Evolutionary conservation across 495 filamentous ascomycete species (phyloP), one percentile per base, ranked within the genome.

Genomic region (Beverwykella pulmonaria): DNA sequence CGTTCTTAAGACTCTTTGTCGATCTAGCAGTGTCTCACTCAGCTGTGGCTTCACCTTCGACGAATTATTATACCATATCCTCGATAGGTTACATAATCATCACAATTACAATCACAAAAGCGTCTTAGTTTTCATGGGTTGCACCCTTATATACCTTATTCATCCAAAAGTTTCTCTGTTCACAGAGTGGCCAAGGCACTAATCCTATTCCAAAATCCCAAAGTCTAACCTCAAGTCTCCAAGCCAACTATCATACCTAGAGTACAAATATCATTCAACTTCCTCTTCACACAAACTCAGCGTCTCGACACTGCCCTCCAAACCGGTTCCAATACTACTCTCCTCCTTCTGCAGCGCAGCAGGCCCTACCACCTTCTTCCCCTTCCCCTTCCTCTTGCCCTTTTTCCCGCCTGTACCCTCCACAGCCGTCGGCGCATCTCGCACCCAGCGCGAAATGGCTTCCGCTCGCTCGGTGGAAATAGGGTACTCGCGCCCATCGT

Each of bases 401-500:
- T 73, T 76, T 65, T 69, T 75, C 67, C 63, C 71, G 47, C 66
- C 67, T 12, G 65, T 56, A 46, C 74, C 71, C 63, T 75, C 66
- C 52, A 58, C 59, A 9, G 55, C 61, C 22, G 73, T 34, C 56
- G 86, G 86, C n/a, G 83, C 87, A 61, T 89, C 87, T 27, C 77
- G 79, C 50, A 92, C 83, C 90, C 90, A 92, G 25, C 85, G 78
- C 3, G 86, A 83, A 53, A 92, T 81, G 34, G 83, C 83, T 46
- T 83, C 80, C 0, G 89, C 90, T 39, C 90, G 80, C 57, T 90
- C 88, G 7, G 87, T 90, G 4, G 82, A 79, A 67, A 90, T 85
- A 0, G 86, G 84, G 73, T 89, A 89, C 63, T 91, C 88, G 71
- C 82, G 84, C 4, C 82, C 85, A 62, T 87, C 85, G 44, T 86